These are phyloP conservation scores for Hura crepitans DNA, from an alignment of 441 rosid genomes.

Conservation along the genomic window DNA sequence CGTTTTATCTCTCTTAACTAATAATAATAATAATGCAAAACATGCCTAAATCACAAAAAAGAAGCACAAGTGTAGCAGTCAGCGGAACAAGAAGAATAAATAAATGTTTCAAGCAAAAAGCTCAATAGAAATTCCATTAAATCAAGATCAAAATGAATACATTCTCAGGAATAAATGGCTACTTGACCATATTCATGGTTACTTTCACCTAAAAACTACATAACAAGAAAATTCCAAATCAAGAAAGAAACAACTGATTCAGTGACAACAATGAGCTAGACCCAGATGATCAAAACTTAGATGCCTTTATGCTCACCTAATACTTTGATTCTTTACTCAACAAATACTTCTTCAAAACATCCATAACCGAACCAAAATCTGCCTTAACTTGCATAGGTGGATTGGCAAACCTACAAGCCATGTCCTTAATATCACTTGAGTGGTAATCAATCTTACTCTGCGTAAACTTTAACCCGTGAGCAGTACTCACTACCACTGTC, in stretches of 20 bases:
- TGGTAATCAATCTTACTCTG: constrained; percentile 60
- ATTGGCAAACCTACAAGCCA: constrained; percentile 50
- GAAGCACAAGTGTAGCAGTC: background rate
- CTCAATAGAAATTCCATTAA: background rate
- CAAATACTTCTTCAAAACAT: constrained; percentile 50
- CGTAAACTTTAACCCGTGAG: constrained; percentile 61
- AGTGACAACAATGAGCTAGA: constrained; percentile 6
- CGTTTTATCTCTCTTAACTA: too few relatives aligned
- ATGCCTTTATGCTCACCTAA: background rate
- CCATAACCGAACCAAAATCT: constrained; percentile 62
- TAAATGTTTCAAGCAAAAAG: constrained; percentile 7
- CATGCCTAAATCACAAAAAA: background rate
- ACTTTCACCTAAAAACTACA: constrained; percentile 1
- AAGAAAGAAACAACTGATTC: background rate
- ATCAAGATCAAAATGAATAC: background rate
- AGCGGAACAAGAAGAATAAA: background rate
- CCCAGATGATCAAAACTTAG: constrained; percentile 12
- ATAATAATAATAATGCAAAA: too few relatives aligned
- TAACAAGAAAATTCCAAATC: background rate
- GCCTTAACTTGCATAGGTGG: constrained; percentile 57
- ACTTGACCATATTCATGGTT: background rate
- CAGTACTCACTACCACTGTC: constrained; percentile 60
- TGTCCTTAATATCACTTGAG: constrained; percentile 42
- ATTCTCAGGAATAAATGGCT: background rate
- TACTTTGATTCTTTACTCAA: constrained; percentile 31